Conservation (phyloP, 2,329 filamentous ascomycete genomes). For the Verticillium dahliae region DNA sequence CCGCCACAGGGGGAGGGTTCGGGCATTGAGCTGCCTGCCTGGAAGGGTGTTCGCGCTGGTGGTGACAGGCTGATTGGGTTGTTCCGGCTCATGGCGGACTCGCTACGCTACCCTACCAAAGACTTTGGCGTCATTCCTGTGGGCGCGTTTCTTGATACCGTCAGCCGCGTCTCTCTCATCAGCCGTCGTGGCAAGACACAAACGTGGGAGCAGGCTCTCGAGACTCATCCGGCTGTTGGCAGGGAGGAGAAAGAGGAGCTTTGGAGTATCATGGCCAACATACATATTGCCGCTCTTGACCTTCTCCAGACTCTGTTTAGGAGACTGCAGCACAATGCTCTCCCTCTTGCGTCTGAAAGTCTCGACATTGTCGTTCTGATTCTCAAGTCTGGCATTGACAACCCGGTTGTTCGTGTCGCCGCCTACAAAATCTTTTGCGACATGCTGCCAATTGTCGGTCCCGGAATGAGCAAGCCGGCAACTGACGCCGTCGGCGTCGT, state of each 20-base stretch:
- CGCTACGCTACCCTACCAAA: constrained; percentile 59
- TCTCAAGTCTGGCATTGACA: constrained; percentile 51
- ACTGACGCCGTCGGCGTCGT: constrained; percentile 57
- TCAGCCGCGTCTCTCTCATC: constrained; percentile 64
- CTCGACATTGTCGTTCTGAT: constrained; percentile 68
- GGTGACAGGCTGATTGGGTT: constrained; percentile 62
- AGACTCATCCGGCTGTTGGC: constrained; percentile 65
- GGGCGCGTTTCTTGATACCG: constrained; percentile 60
- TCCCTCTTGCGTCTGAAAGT: constrained; percentile 56
- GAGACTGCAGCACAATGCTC: constrained; percentile 50
- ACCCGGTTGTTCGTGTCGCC: constrained; percentile 48
- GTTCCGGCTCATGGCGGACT: constrained; percentile 56
- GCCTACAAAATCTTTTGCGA: constrained; percentile 54
- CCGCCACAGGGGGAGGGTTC: constrained; percentile 39
- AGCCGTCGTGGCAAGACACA: constrained; percentile 43
- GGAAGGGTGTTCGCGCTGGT: constrained; percentile 71
- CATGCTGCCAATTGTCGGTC: constrained; percentile 57
- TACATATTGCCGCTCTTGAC: constrained; percentile 66
- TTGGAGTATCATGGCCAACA: constrained; percentile 63
- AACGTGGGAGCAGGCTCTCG: constrained; percentile 42
- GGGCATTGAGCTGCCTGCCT: constrained; percentile 52
- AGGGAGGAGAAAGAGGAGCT: constrained; percentile 78
- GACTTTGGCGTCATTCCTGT: constrained; percentile 61
- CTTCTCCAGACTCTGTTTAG: constrained; percentile 51
- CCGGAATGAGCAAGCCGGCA: constrained; percentile 58